Conservation (phyloP, 495 filamentous ascomycete genomes). For the Sporormia fimetaria region DNA sequence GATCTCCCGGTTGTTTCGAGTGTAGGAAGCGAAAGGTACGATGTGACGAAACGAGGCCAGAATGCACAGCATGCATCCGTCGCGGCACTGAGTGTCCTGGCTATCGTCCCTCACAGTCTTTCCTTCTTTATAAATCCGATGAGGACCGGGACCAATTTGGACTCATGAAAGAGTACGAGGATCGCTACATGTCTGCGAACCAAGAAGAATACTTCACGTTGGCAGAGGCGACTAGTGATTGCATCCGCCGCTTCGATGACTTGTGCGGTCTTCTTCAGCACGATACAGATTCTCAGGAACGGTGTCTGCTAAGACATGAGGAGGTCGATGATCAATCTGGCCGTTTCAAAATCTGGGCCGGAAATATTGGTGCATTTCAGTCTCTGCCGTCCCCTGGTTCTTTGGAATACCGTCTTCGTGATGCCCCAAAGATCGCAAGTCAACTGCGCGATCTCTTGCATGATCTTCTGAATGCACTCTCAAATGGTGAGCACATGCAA, state of each 20-base stretch:
- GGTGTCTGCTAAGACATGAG: not conserved
- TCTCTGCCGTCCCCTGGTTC: conserved; percentile 9
- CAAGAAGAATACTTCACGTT: too few relatives aligned
- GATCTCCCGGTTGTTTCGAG: too few relatives aligned
- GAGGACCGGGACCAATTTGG: too few relatives aligned
- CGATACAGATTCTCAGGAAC: not conserved
- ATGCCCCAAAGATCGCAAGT: conserved; percentile 16
- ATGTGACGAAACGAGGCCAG: too few relatives aligned
- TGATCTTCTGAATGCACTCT: conserved; percentile 21
- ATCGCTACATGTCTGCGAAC: too few relatives aligned
- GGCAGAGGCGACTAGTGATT: too few relatives aligned
- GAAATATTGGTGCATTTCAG: conserved; percentile 17
- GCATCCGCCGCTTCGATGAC: not conserved
- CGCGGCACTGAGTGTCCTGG: too few relatives aligned
- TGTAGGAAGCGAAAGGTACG: too few relatives aligned
- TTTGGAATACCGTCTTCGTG: conserved; percentile 26
- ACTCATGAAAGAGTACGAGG: too few relatives aligned
- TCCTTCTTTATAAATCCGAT: too few relatives aligned
- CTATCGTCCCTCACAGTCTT: too few relatives aligned
- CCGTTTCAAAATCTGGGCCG: conserved; percentile 18
- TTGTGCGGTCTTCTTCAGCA: not conserved
- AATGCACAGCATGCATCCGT: too few relatives aligned
- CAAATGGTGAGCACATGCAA: conserved; percentile 15
- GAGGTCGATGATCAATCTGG: conserved; percentile 7
- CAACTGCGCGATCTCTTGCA: conserved; percentile 23